Evolutionary conservation across 768 basidiomycete species (phyloP), one percentile per base, ranked within the genome.

Genomic region (Lentinula edodes): DNA sequence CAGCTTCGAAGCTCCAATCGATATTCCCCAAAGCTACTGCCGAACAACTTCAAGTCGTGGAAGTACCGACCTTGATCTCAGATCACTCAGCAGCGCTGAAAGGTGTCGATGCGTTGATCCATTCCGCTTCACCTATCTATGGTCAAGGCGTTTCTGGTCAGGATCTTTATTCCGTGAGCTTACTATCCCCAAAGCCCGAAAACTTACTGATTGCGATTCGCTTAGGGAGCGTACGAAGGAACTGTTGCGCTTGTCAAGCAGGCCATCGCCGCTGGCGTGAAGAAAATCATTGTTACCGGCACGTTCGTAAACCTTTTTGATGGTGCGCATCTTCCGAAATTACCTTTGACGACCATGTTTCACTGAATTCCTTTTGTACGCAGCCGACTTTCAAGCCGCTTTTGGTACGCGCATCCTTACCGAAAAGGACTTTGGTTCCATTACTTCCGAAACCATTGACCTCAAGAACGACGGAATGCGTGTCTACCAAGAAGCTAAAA

Each of bases 11-110:
- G 34, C 50, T 62, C 18, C 43, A 34, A 15, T 32, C 34, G 6
- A 62, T 62, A 8, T 62, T 62, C 15, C 61, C 55, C 36, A 41
- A 62, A 18, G 61, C 61, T 35, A 52, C 43, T 28, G 23, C 51
- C 5, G 43, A 56, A 23, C 45, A 60, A 12, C 61, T 62, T 8
- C 43, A 62, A 16, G 38, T 62, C 7, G 45, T 50, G 2, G 61
- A 62, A 39, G 43, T 62, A 5, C 42, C 53, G 6, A 46, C 61
- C 15, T 20, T 62, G 28, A 56, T 59, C 9, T 62, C 64, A 12
- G 64, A 65, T 46, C 61, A 61, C 43, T 60, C 66, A 7, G 58
- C 53, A 13, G 66, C 66, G 3, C 56, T 68, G 34, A 62, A 68
- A 56, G 66, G 67, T 55, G 48, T 63, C 6, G 45, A 36, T 20